These are phyloP conservation scores for Nannochloropsis gaditana DNA, from an alignment of 108 stramenopile genomes.

Conservation along the genomic window DNA sequence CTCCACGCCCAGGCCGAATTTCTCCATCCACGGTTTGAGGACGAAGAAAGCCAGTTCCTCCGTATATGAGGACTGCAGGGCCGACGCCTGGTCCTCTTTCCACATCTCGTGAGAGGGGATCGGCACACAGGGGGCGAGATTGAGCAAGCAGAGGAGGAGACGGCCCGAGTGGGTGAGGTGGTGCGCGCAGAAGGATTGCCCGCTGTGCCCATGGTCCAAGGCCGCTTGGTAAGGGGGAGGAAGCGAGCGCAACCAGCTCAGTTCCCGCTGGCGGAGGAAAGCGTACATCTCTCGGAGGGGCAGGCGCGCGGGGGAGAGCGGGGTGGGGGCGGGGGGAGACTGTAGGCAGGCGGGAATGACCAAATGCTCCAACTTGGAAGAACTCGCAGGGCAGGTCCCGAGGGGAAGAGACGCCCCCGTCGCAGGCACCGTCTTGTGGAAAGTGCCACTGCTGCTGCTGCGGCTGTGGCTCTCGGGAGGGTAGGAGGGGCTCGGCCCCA, in stretches of 20 bases:
- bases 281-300: background rate
- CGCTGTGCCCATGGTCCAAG: background rate
- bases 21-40: background rate
- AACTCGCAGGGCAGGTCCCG: too few relatives aligned
- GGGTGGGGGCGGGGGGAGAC: background rate
- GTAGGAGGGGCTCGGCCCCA: background rate
- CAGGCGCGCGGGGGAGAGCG: background rate
- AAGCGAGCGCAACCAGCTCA: background rate
- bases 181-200: background rate
- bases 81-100: background rate
- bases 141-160: slow-evolving; percentile 2
- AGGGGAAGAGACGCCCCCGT: too few relatives aligned
- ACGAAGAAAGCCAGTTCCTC: slow-evolving; percentile 17
- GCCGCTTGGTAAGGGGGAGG: background rate
- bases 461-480: background rate
- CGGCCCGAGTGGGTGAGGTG: background rate
- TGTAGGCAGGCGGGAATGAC: background rate
- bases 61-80: slow-evolving; percentile 2
- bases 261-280: background rate
- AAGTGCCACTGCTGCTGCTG: background rate
- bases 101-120: background rate
- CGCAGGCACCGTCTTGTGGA: too few relatives aligned
- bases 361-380: background rate
- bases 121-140: background rate
- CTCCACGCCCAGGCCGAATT: background rate